These are phyloP conservation scores for Talaromyces ruber DNA, from an alignment of 495 filamentous ascomycete species.

Conservation along the genomic window DNA sequence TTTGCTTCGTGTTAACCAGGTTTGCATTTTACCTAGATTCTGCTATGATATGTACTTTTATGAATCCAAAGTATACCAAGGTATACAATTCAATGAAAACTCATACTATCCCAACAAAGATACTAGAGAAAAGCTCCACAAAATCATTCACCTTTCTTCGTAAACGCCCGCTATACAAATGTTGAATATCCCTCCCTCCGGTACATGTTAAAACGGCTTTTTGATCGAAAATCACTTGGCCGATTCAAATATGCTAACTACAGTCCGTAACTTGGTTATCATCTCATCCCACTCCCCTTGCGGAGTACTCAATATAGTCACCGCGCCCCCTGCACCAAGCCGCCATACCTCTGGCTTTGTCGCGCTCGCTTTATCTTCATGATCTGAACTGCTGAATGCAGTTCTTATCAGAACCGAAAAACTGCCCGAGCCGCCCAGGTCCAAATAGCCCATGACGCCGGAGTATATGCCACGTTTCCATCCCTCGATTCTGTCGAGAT, in stretches of 20 bases:
- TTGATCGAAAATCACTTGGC: background rate
- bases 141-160: background rate
- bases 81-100: background rate
- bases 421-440: constrained; percentile 75
- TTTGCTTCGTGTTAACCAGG: background rate
- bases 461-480: constrained; percentile 70
- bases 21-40: background rate
- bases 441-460: constrained; percentile 82
- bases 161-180: constrained; percentile 5
- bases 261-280: constrained; percentile 68
- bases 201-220: background rate
- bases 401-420: constrained; percentile 84
- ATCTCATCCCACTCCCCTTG: constrained; percentile 88
- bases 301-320: constrained; percentile 70
- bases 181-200: background rate
- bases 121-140: background rate
- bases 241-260: constrained; percentile 41
- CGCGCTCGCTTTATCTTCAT: constrained; percentile 26
- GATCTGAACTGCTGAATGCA: constrained; percentile 56
- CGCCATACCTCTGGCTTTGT: constrained; percentile 51
- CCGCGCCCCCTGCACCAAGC: constrained; percentile 81
- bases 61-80: background rate
- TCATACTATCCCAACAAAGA: background rate
- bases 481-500: constrained; percentile 62
- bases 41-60: background rate